Conservation (phyloP, 371 early-diverging fungal genomes). For the Circinella minor region DNA sequence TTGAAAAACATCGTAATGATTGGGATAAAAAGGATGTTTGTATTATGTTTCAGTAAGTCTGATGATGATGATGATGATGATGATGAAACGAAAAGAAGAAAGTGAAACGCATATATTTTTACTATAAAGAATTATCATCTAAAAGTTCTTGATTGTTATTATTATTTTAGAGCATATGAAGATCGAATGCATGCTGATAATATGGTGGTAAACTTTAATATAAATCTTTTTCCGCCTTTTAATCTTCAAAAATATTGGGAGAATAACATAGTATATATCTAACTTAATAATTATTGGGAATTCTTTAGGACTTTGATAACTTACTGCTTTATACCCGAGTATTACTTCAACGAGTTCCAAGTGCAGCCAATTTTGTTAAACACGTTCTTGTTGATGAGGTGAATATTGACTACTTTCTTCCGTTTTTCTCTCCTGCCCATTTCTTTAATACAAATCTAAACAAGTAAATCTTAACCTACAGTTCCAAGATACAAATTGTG, state of each 20-base stretch:
- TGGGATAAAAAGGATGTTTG: slow-evolving; percentile 19
- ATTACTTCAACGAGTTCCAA: slow-evolving; percentile 33
- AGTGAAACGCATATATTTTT: too few species aligned
- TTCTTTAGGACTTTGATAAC: slow-evolving; percentile 64
- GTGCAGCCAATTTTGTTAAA: slow-evolving; percentile 24
- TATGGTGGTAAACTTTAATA: slow-evolving; percentile 31
- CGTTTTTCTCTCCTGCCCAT: too few species aligned
- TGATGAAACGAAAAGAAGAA: neutral
- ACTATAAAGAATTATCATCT: too few species aligned
- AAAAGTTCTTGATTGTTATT: too few species aligned
- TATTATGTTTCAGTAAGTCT: slow-evolving; percentile 29
- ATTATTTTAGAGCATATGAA: slow-evolving; percentile 36
- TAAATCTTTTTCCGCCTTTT: neutral
- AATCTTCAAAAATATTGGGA: neutral
- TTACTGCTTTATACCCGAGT: slow-evolving; percentile 43
- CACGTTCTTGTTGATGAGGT: slow-evolving; percentile 67
- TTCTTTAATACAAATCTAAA: neutral
- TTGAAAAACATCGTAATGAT: slow-evolving; percentile 4
- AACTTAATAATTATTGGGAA: too few species aligned
- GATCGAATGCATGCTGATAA: slow-evolving; percentile 33
- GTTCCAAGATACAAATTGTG: slow-evolving; percentile 70
- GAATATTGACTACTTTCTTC: neutral
- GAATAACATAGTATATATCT: too few species aligned
- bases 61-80: neutral
- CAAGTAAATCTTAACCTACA: slow-evolving; percentile 19